Evolutionary conservation across 176 grass and related monocot genomes (phyloP).

Genomic region (Aechmea fasciata): DNA sequence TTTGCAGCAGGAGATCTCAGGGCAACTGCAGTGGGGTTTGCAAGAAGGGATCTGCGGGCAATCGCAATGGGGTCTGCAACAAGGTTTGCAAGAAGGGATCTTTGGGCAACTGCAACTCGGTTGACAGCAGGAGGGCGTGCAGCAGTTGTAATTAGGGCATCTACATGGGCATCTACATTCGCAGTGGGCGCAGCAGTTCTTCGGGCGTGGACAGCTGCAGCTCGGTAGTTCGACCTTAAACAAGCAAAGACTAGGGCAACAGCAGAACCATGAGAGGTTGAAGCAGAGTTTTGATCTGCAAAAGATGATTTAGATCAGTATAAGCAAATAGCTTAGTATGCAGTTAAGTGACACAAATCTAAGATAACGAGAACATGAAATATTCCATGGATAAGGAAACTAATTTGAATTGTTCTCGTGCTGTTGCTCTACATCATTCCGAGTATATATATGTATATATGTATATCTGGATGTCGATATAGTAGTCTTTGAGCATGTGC

Average conservation of each 20-base stretch:
- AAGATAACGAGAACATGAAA: not conserved
- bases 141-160: not conserved
- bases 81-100: conserved; percentile 22
- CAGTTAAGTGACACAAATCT: not conserved
- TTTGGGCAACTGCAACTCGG: not conserved
- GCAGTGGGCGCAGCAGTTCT: conserved; percentile 1
- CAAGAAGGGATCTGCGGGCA: conserved; percentile 21
- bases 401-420: not conserved
- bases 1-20: not conserved
- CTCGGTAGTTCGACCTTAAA: conserved; percentile 1
- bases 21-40: conserved; percentile 23
- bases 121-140: not conserved
- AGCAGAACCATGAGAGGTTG: conserved; percentile 50
- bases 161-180: conserved; percentile 4
- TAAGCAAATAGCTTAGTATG: not conserved
- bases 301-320: not conserved
- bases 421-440: not conserved
- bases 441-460: not conserved
- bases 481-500: not conserved
- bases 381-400: not conserved
- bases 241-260: conserved; percentile 43
- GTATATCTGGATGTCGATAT: not conserved
- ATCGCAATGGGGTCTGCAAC: conserved; percentile 28
- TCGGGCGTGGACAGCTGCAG: conserved; percentile 18
- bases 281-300: conserved; percentile 52